phyloP scores from a whole-genome alignment of 2,329 filamentous ascomycete species.

The Zasmidium citrigriseum region DNA sequence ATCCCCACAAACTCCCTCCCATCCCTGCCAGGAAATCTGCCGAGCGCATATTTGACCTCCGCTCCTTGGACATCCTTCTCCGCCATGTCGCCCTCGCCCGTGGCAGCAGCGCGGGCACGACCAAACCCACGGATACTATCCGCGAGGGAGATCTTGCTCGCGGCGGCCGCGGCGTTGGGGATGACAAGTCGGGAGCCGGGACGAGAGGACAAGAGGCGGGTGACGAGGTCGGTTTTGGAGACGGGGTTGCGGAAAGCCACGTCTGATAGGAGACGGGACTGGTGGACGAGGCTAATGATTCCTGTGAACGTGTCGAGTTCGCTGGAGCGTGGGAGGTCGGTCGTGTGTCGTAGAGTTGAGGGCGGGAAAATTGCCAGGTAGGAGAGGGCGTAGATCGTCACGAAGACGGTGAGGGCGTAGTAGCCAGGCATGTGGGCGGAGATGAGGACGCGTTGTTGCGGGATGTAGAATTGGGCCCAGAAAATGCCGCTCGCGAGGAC shows the following conservation, averaged over 20 bases:
- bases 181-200: conserved; percentile 48
- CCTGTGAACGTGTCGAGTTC: conserved; percentile 68
- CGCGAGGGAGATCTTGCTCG: conserved; percentile 31
- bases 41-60: conserved; percentile 55
- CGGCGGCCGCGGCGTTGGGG: conserved; percentile 24
- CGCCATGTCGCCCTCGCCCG: background rate
- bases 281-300: conserved; percentile 74
- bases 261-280: conserved; percentile 71
- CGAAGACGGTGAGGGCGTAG: conserved; percentile 72
- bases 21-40: conserved; percentile 59
- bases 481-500: conserved; percentile 70
- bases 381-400: conserved; percentile 67
- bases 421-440: conserved; percentile 70
- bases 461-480: conserved; percentile 66
- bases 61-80: conserved; percentile 5
- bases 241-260: conserved; percentile 69
- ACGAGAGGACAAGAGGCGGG: conserved; percentile 61
- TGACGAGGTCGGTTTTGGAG: conserved; percentile 68
- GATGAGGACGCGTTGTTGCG: conserved; percentile 59
- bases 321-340: conserved; percentile 62
- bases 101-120: conserved; percentile 24
- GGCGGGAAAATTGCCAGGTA: conserved; percentile 72
- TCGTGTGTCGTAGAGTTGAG: conserved; percentile 47
- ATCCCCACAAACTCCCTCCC: conserved; percentile 62
- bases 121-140: conserved; percentile 37